These are phyloP conservation scores for Astrothelium macrocarpum DNA, from an alignment of 495 filamentous ascomycete genomes.

Conservation along the genomic window DNA sequence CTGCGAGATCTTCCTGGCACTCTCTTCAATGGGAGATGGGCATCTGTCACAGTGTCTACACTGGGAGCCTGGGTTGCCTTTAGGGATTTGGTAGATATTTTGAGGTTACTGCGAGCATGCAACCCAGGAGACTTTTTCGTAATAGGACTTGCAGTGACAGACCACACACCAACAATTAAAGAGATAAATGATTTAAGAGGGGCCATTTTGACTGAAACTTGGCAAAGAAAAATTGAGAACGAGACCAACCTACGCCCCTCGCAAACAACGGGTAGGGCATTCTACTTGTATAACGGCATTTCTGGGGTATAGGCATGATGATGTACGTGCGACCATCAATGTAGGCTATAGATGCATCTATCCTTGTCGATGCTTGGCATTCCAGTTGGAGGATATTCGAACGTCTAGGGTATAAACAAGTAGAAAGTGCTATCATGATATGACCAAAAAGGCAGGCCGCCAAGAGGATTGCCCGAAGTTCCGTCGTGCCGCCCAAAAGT, in stretches of 20 bases:
- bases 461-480: background rate
- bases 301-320: background rate
- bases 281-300: background rate
- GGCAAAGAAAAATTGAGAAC: background rate
- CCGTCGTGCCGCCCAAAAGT: background rate
- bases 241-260: background rate
- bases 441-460: conserved; percentile 3
- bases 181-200: background rate
- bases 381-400: background rate
- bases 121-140: background rate
- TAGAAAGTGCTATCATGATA: background rate
- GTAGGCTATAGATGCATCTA: background rate
- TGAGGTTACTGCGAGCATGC: background rate
- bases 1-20: background rate
- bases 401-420: background rate
- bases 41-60: background rate
- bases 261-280: background rate
- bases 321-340: background rate
- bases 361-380: background rate
- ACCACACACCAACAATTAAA: background rate
- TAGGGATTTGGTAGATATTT: background rate
- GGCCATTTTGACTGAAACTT: background rate
- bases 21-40: background rate
- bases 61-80: background rate
- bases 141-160: background rate